Evolutionary conservation across 805 yeast genomes (phyloP).

Genomic region (Yueomyces sinensis): DNA sequence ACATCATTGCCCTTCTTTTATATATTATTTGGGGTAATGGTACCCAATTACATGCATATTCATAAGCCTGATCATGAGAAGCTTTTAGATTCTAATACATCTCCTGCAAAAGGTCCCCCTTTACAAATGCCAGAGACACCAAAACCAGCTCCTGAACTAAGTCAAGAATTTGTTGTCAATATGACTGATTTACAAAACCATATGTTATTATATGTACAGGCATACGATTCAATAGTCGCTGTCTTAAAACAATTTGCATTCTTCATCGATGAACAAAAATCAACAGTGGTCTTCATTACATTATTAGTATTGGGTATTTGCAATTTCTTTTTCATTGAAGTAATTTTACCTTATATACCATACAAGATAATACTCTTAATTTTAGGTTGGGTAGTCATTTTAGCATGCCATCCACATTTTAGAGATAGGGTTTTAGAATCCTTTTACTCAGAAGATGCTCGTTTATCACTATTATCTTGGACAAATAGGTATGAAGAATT

Average conservation of each 20-base stretch:
- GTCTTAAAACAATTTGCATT: conserved; percentile 44
- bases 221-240: conserved; percentile 44
- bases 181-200: conserved; percentile 77
- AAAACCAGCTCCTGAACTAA: conserved; percentile 64
- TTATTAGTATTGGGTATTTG: conserved; percentile 22
- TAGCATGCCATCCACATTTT: conserved; percentile 40
- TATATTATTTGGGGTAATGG: conserved; percentile 40
- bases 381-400: conserved; percentile 36
- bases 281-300: conserved; percentile 36
- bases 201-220: conserved; percentile 48
- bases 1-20: conserved; percentile 41
- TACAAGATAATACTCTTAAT: conserved; percentile 26
- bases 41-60: conserved; percentile 49
- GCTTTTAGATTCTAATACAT: conserved; percentile 26
- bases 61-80: conserved; percentile 48
- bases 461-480: conserved; percentile 35
- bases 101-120: conserved; percentile 39
- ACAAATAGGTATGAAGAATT: conserved; percentile 37
- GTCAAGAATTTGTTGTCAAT: conserved; percentile 65
- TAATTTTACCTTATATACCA: conserved; percentile 21
- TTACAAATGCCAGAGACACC: conserved; percentile 37
- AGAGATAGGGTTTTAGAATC: conserved; percentile 34
- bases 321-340: conserved; percentile 22
- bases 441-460: conserved; percentile 51
- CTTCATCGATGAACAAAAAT: conserved; percentile 48